These are phyloP conservation scores for Cercospora janseana DNA, from an alignment of 2,329 filamentous ascomycete species.

Conservation along the genomic window DNA sequence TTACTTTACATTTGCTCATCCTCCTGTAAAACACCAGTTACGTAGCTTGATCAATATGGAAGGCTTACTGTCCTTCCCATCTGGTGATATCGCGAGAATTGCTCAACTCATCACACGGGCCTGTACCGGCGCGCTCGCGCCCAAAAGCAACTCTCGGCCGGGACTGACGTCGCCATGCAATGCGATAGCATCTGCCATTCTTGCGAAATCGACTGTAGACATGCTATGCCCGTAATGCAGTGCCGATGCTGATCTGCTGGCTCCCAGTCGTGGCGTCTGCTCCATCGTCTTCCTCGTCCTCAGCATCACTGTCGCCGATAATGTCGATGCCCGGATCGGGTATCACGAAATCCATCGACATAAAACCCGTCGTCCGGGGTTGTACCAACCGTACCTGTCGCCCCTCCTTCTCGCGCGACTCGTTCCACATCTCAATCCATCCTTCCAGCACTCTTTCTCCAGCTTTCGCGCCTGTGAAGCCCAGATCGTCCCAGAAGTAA, in stretches of 20 bases:
- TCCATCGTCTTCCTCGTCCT: conserved; percentile 25
- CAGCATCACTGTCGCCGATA: conserved; percentile 25
- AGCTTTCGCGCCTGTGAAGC: conserved; percentile 71
- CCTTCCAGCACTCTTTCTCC: conserved; percentile 68
- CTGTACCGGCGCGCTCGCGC: background rate
- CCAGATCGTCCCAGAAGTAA: conserved; percentile 92
- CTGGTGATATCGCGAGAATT: no score
- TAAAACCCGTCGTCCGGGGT: conserved; percentile 79
- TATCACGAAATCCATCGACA: conserved; percentile 81
- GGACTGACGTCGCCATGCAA: background rate
- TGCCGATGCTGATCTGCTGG: background rate
- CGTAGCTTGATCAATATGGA: no score
- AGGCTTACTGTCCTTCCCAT: no score
- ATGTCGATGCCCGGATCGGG: conserved; percentile 68
- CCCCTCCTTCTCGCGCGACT: conserved; percentile 56
- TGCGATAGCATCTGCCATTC: conserved; percentile 2
- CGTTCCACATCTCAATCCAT: conserved; percentile 88
- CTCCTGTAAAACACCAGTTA: no score
- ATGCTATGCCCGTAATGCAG: conserved; percentile 10
- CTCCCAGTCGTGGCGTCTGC: conserved; percentile 2
- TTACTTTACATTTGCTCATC: no score
- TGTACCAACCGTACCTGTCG: conserved; percentile 72
- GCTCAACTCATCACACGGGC: background rate
- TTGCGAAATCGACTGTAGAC: conserved; percentile 5
- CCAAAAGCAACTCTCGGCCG: background rate